phyloP scores from a whole-genome alignment of 78 protist genomes.

The Dictyostelium discoideum region DNA sequence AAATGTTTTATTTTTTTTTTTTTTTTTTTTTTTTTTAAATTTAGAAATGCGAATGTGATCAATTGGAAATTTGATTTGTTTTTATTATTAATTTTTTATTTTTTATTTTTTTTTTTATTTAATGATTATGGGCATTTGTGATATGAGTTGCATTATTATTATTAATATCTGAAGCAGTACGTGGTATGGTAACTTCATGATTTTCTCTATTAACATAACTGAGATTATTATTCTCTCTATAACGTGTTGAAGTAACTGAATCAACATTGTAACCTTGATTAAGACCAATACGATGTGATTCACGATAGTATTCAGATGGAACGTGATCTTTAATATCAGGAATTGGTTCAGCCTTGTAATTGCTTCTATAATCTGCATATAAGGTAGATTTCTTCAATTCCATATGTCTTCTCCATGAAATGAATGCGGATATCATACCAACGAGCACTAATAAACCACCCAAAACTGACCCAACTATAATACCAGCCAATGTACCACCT shows the following conservation, averaged over 20 bases:
- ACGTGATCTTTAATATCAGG: conserved; percentile 28
- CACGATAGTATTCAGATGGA: conserved; percentile 70
- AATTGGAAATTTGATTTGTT: neutral
- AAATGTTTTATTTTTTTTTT: no score
- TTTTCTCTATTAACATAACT: neutral
- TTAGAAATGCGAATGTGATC: no score
- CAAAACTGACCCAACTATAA: conserved; percentile 66
- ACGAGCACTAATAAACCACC: conserved; percentile 40
- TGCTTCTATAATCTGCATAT: conserved; percentile 58
- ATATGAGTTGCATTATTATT: neutral
- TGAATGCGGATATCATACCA: conserved; percentile 13
- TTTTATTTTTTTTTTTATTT: neutral
- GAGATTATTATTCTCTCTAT: conserved; percentile 29
- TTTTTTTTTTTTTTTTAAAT: neutral
- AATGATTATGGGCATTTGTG: neutral
- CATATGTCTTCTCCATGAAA: conserved; percentile 53
- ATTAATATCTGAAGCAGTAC: neutral
- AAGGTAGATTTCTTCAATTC: conserved; percentile 22
- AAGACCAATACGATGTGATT: conserved; percentile 54
- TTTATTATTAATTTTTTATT: neutral
- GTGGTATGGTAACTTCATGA: conserved; percentile 34
- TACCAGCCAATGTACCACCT: conserved; percentile 72
- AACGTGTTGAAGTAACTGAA: neutral
- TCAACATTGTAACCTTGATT: conserved; percentile 36
- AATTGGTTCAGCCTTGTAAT: conserved; percentile 17